These are phyloP conservation scores for Glaciozyma antarctica DNA, from an alignment of 768 basidiomycete genomes.

Conservation along the genomic window DNA sequence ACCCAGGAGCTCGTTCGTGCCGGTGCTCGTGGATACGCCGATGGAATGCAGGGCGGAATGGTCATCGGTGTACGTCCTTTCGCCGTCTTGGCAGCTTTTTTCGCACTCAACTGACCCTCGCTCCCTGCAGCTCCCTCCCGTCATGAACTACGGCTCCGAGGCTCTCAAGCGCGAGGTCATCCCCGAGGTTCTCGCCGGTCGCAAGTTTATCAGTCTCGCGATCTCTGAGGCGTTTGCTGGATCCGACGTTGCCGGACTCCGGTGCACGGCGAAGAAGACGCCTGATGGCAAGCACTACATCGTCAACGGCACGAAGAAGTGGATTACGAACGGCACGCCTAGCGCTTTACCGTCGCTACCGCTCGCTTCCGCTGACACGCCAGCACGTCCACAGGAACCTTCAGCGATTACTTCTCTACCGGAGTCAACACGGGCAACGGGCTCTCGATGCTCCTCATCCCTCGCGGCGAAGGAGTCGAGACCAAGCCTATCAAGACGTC, in stretches of 20 bases:
- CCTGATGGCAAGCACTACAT: constrained; percentile 34
- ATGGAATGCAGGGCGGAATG: constrained; percentile 1
- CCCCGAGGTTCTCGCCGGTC: constrained; percentile 26
- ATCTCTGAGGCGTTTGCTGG: constrained; percentile 32
- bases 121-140: constrained; percentile 53
- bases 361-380: neutral
- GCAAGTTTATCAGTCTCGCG: constrained; percentile 31
- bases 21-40: constrained; percentile 31
- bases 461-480: constrained; percentile 31
- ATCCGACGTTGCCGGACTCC: constrained; percentile 40
- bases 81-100: constrained; percentile 60
- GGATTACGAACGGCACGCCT: constrained; percentile 15
- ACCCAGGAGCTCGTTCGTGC: constrained; percentile 26
- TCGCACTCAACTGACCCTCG: constrained; percentile 65
- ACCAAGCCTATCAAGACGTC: constrained; percentile 31
- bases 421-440: constrained; percentile 34
- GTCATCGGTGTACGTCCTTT: constrained; percentile 1
- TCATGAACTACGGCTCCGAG: constrained; percentile 31
- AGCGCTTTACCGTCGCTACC: too few species aligned
- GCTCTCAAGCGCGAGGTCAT: constrained; percentile 31
- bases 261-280: constrained; percentile 33
- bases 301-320: constrained; percentile 33
- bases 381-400: constrained; percentile 14
- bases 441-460: constrained; percentile 37
- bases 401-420: constrained; percentile 30